These are phyloP conservation scores for Globisporangium emineosum DNA, from an alignment of 352 stramenopile genomes.

Conservation along the genomic window DNA sequence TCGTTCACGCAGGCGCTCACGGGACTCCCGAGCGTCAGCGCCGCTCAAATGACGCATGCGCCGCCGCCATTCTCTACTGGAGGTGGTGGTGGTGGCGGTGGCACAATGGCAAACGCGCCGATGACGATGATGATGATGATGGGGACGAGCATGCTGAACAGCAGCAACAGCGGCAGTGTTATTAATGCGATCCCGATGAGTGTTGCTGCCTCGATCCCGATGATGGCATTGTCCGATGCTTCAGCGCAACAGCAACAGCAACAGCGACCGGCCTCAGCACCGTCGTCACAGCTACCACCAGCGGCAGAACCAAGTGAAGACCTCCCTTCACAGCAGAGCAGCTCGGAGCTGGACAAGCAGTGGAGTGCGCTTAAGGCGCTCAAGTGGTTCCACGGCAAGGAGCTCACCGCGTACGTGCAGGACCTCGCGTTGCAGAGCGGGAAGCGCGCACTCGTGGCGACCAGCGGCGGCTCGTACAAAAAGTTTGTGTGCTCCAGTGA, in stretches of 20 bases:
- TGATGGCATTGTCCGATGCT: background rate
- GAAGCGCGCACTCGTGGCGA: conserved; percentile 44
- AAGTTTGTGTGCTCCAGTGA: conserved; percentile 48
- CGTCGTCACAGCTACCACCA: background rate
- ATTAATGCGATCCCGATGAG: background rate
- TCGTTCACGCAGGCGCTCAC: conserved; percentile 15
- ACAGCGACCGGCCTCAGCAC: background rate
- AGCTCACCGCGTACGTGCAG: conserved; percentile 47
- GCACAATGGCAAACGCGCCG: background rate
- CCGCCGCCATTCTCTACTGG: background rate
- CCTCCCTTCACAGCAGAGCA: background rate
- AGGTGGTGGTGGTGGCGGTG: no score
- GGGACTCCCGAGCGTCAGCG: background rate
- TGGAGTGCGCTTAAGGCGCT: conserved; percentile 29
- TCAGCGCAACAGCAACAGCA: background rate
- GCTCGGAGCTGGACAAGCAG: conserved; percentile 11
- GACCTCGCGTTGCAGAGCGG: conserved; percentile 39
- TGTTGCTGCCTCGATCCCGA: background rate
- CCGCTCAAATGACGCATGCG: background rate
- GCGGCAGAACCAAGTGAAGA: background rate
- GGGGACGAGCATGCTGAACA: background rate
- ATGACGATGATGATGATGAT: conserved; percentile 6
- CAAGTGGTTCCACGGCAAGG: conserved; percentile 36
- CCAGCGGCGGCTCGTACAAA: conserved; percentile 57
- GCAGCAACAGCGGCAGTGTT: background rate